Percentiles rank a stretch among this genome's conserved stretches.
Evolutionary conservation across 1,139 yeast species (phyloP).

Genomic region (Candida gigantensis): DNA sequence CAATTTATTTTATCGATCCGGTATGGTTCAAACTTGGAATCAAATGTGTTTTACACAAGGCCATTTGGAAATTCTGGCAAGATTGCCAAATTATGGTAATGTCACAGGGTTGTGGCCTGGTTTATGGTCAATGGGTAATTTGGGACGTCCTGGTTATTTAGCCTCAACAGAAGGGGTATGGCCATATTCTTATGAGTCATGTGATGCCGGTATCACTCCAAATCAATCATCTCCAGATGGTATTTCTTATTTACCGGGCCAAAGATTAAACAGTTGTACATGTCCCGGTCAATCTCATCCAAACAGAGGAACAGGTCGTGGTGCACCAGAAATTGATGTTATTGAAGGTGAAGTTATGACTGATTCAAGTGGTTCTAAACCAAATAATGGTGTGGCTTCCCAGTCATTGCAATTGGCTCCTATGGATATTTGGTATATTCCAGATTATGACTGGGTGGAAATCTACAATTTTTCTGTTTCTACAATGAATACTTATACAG

Average conservation of each 20-base stretch:
- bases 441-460: slow-evolving; percentile 72
- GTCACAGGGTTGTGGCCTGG: slow-evolving; percentile 87
- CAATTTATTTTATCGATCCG: slow-evolving; percentile 72
- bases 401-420: slow-evolving; percentile 87
- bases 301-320: slow-evolving; percentile 74
- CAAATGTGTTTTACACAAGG: slow-evolving; percentile 81
- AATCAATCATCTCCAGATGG: slow-evolving; percentile 85
- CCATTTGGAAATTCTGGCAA: slow-evolving; percentile 63
- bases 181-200: slow-evolving; percentile 82
- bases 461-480: slow-evolving; percentile 62
- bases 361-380: slow-evolving; percentile 17
- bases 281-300: slow-evolving; percentile 82
- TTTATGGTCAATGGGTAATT: slow-evolving; percentile 82
- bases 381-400: slow-evolving; percentile 61
- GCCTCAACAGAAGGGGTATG: slow-evolving; percentile 83
- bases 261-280: slow-evolving; percentile 65
- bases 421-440: slow-evolving; percentile 80
- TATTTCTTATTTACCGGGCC: slow-evolving; percentile 75
- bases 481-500: slow-evolving; percentile 71
- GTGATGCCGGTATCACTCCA: slow-evolving; percentile 90
- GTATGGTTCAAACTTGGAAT: slow-evolving; percentile 88
- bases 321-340: slow-evolving; percentile 87
- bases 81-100: slow-evolving; percentile 71
- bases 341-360: slow-evolving; percentile 71
- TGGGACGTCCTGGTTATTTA: slow-evolving; percentile 79